phyloP scores from a whole-genome alignment of 768 basidiomycete genomes.

The Nevesoporus exiguus region DNA sequence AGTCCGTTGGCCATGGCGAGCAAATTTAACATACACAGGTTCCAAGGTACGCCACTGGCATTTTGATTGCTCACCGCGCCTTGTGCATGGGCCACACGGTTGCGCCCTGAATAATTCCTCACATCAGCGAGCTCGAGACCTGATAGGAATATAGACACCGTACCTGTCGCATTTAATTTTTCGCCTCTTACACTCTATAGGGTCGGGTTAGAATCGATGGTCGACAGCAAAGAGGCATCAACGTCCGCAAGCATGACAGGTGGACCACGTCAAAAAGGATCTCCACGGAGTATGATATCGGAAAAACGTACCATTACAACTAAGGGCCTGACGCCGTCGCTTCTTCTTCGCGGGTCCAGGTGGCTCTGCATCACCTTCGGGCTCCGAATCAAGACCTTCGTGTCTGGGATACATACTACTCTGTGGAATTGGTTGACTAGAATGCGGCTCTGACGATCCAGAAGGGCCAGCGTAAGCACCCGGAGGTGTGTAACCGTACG shows the following conservation, averaged over 20 bases:
- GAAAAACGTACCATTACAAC: constrained; percentile 68
- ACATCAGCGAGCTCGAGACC: constrained; percentile 8
- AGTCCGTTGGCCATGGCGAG: neutral
- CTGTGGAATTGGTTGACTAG: constrained; percentile 20
- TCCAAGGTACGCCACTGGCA: constrained; percentile 85
- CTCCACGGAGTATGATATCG: constrained; percentile 19
- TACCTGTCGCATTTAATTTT: constrained; percentile 90
- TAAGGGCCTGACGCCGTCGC: constrained; percentile 74
- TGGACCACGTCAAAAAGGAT: constrained; percentile 15
- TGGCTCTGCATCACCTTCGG: constrained; percentile 47
- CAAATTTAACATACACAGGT: constrained; percentile 56
- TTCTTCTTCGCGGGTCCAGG: constrained; percentile 77
- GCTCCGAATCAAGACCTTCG: constrained; percentile 51
- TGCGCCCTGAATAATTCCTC: constrained; percentile 52
- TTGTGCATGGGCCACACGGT: constrained; percentile 77
- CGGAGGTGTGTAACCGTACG: constrained; percentile 28
- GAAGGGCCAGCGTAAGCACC: constrained; percentile 21
- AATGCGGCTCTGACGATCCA: constrained; percentile 28
- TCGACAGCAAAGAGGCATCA: constrained; percentile 1
- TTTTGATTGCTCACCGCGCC: constrained; percentile 74
- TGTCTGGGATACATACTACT: constrained; percentile 29
- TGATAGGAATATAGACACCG: constrained; percentile 19
- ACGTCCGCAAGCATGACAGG: neutral
- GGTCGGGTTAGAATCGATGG: constrained; percentile 3
- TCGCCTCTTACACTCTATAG: constrained; percentile 74